These are phyloP conservation scores for Daldinia concentrica DNA, from an alignment of 495 filamentous ascomycete genomes.

Conservation along the genomic window DNA sequence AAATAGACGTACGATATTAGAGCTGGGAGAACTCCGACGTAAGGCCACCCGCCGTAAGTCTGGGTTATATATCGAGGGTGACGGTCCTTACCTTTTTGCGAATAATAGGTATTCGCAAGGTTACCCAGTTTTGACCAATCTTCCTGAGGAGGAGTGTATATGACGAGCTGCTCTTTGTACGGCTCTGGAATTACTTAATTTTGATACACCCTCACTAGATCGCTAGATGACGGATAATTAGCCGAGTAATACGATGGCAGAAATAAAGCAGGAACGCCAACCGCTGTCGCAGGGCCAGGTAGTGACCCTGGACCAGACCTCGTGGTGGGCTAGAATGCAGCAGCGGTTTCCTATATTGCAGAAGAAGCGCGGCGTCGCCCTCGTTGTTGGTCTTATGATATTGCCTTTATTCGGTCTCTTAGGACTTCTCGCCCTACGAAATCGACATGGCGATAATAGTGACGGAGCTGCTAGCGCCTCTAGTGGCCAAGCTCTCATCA, in stretches of 20 bases:
- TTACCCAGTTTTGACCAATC: not conserved
- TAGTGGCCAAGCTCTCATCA: constrained; percentile 47
- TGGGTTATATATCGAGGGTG: not conserved
- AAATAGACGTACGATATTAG: constrained; percentile 15
- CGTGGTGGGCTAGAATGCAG: constrained; percentile 49
- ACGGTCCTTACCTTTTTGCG: not conserved
- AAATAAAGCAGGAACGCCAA: constrained; percentile 20
- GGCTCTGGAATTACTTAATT: not conserved
- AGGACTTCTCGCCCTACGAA: constrained; percentile 44
- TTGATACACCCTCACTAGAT: constrained; percentile 11
- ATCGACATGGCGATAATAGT: constrained; percentile 12
- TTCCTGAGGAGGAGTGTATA: not conserved
- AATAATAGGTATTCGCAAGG: not conserved
- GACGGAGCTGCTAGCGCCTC: constrained; percentile 8
- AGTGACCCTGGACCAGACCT: constrained; percentile 9
- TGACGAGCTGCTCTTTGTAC: not conserved
- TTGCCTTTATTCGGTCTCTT: constrained; percentile 47
- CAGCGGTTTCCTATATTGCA: constrained; percentile 53
- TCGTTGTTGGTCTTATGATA: constrained; percentile 47
- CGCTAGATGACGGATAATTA: constrained; percentile 26
- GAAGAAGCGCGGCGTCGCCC: constrained; percentile 49
- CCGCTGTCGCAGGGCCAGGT: constrained; percentile 31
- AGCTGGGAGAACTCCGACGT: not conserved
- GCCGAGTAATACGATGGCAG: constrained; percentile 20
- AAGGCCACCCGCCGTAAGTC: not conserved